A percentile compares a stretch with the other conserved stretches of the same genome.
These are phyloP conservation scores for Symbiotaphrina buchneri DNA, from an alignment of 495 filamentous ascomycete genomes.

Conservation along the genomic window DNA sequence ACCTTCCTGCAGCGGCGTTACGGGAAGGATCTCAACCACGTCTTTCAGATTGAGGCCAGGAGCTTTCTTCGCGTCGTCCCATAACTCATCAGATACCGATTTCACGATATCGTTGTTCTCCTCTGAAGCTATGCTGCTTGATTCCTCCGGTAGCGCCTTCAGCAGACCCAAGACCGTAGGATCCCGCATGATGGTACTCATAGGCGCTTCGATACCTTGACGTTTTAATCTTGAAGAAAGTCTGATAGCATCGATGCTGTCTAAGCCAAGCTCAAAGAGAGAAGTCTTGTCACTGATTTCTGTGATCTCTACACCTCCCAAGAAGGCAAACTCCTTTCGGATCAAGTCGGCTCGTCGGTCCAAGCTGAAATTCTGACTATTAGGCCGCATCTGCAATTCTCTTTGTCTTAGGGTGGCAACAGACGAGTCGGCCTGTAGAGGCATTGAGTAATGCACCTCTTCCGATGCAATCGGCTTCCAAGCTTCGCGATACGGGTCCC, in stretches of 20 bases:
- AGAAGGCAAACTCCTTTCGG: constrained; percentile 30
- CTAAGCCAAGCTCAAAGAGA: constrained; percentile 38
- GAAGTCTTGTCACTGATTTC: constrained; percentile 29
- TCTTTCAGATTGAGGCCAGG: constrained; percentile 13
- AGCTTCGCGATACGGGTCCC: constrained; percentile 1
- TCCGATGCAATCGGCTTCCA: constrained; percentile 6
- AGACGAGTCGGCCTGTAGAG: background rate
- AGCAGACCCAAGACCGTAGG: constrained; percentile 36
- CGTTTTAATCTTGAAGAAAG: constrained; percentile 40
- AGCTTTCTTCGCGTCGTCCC: constrained; percentile 12
- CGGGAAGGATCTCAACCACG: constrained; percentile 32
- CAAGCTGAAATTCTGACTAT: constrained; percentile 13
- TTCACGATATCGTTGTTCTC: no score
- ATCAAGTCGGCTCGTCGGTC: constrained; percentile 25
- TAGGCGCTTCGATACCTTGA: constrained; percentile 30
- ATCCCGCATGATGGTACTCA: constrained; percentile 45
- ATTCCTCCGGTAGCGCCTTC: constrained; percentile 6
- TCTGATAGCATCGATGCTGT: constrained; percentile 49
- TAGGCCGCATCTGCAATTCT: background rate
- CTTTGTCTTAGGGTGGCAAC: background rate
- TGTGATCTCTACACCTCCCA: constrained; percentile 26
- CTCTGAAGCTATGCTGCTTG: constrained; percentile 4
- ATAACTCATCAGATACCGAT: constrained; percentile 15
- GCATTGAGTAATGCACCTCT: constrained; percentile 7
- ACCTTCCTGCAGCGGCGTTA: constrained; percentile 59